Percentiles rank a stretch among this genome's conserved stretches.
phyloP scores from a whole-genome alignment of 495 filamentous ascomycete genomes.

The Bombardia bombarda region DNA sequence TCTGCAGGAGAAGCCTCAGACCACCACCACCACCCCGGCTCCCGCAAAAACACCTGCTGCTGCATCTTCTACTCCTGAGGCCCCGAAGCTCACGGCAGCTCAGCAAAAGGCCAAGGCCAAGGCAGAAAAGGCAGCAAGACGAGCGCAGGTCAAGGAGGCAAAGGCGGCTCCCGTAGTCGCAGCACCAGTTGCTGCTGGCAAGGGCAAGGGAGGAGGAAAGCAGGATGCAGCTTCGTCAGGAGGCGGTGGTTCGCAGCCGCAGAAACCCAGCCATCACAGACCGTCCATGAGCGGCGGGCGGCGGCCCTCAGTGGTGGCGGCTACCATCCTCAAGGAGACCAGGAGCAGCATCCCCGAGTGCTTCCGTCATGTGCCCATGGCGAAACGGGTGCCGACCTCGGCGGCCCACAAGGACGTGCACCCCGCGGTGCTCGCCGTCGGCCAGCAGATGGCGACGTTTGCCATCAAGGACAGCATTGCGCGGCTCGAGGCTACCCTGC shows the following conservation, averaged over 20 bases:
- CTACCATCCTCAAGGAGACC: slow-evolving; percentile 38
- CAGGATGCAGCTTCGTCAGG: no score
- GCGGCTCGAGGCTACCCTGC: slow-evolving; percentile 75
- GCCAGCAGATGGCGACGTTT: slow-evolving; percentile 86
- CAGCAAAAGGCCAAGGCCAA: slow-evolving; percentile 73
- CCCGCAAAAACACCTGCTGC: slow-evolving; percentile 1
- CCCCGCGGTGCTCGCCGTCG: slow-evolving; percentile 74
- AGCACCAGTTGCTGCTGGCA: slow-evolving; percentile 9
- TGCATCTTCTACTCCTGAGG: slow-evolving; percentile 3
- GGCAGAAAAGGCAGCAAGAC: slow-evolving; percentile 67
- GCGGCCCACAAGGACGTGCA: slow-evolving; percentile 85
- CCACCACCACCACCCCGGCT: slow-evolving; percentile 2
- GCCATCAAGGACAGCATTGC: slow-evolving; percentile 84
- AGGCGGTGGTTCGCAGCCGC: slow-evolving; percentile 23
- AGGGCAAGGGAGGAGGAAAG: slow-evolving; percentile 45
- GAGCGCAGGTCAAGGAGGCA: slow-evolving; percentile 54
- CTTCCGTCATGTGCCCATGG: slow-evolving; percentile 79
- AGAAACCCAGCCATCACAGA: slow-evolving; percentile 28
- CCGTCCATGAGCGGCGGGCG: slow-evolving; percentile 24
- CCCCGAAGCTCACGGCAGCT: slow-evolving; percentile 48
- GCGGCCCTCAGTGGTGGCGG: slow-evolving; percentile 35
- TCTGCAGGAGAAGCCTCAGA: not conserved
- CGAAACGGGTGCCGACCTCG: slow-evolving; percentile 61
- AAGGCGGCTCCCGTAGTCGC: slow-evolving; percentile 18
- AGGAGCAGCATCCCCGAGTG: slow-evolving; percentile 52